Evolutionary conservation across 352 stramenopile genomes (phyloP).

Genomic region (Halophytophthora polymorphica): DNA sequence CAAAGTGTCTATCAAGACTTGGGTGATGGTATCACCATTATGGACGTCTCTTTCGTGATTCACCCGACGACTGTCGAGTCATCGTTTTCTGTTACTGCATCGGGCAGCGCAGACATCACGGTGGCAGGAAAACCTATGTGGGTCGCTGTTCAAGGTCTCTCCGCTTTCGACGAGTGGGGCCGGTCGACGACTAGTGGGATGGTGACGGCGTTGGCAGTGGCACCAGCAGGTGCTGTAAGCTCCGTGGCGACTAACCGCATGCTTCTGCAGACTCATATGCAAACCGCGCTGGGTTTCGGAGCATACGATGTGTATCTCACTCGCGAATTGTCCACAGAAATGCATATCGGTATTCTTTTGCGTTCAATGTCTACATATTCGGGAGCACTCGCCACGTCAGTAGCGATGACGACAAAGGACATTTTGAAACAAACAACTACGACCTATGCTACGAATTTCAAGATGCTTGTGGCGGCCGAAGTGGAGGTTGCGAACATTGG

Average conservation of each 20-base stretch:
- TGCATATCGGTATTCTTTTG: constrained; percentile 11
- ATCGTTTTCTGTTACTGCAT: constrained; percentile 13
- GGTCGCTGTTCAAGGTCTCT: constrained; percentile 12
- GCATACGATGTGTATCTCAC: constrained; percentile 16
- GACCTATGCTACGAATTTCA: constrained; percentile 11
- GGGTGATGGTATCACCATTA: constrained; percentile 34
- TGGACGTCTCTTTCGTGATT: constrained; percentile 35
- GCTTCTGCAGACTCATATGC: not conserved
- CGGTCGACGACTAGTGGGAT: constrained; percentile 12
- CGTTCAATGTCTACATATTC: constrained; percentile 11
- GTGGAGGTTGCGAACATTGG: constrained; percentile 14
- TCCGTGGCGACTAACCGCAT: constrained; percentile 4
- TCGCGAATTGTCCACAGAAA: constrained; percentile 8
- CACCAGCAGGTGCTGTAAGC: constrained; percentile 6
- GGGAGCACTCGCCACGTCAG: constrained; percentile 10
- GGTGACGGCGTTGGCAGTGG: constrained; percentile 14
- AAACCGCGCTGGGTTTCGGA: constrained; percentile 4
- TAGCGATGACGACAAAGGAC: constrained; percentile 17
- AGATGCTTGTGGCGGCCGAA: constrained; percentile 19
- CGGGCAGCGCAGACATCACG: constrained; percentile 1
- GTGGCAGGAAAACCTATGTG: constrained; percentile 23
- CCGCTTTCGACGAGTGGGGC: constrained; percentile 10
- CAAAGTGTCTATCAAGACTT: constrained; percentile 26
- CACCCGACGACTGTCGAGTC: constrained; percentile 18
- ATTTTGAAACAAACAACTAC: constrained; percentile 13